Percentiles rank a stretch among this genome's conserved stretches.
These are phyloP conservation scores for Phytopythium chamaehyphon DNA, from an alignment of 352 stramenopile genomes.

Conservation along the genomic window DNA sequence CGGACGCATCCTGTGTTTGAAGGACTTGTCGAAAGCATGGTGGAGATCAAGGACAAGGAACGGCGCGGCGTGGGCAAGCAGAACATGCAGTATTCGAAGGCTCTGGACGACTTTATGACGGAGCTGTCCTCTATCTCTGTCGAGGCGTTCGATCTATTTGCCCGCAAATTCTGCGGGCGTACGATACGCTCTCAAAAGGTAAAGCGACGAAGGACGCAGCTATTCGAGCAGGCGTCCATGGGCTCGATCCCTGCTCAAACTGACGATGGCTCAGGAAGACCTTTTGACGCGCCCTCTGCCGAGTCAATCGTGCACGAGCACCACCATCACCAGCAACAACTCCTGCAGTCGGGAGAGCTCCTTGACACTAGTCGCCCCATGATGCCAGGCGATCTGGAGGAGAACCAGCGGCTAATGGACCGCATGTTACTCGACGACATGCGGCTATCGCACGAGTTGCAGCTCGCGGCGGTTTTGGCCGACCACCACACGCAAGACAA, in stretches of 20 bases:
- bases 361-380: conserved; percentile 28
- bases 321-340: conserved; percentile 42
- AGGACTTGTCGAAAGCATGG: conserved; percentile 73
- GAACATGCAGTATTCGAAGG: conserved; percentile 77
- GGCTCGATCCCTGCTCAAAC: background rate
- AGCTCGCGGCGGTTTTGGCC: conserved; percentile 18
- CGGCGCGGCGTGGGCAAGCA: conserved; percentile 78
- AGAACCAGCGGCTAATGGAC: conserved; percentile 79
- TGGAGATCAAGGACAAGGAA: conserved; percentile 81
- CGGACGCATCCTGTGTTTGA: conserved; percentile 70
- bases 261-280: background rate
- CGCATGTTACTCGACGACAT: conserved; percentile 64
- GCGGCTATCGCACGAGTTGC: conserved; percentile 43
- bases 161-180: conserved; percentile 65
- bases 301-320: conserved; percentile 11
- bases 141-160: conserved; percentile 77
- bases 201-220: conserved; percentile 38
- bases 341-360: conserved; percentile 48
- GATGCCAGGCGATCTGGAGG: conserved; percentile 45
- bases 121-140: conserved; percentile 54
- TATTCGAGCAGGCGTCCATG: background rate
- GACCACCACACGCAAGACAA: conserved; percentile 15
- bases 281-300: background rate
- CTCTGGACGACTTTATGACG: conserved; percentile 74
- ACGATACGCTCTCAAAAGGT: conserved; percentile 72